Conservation (phyloP, 129 eudicot genomes). For the Cynara cardunculus region DNA sequence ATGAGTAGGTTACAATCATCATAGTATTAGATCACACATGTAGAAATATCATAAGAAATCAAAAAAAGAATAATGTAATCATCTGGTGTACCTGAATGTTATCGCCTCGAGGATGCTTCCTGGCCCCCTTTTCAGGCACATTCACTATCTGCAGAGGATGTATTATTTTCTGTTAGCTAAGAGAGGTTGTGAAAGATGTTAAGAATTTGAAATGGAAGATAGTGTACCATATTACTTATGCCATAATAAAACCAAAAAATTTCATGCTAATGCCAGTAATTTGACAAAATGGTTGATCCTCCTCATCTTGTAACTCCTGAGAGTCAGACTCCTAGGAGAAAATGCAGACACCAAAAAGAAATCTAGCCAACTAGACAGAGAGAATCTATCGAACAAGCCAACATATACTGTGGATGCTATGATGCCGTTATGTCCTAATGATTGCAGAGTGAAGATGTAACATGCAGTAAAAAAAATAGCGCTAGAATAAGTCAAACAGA, state of each 20-base stretch:
- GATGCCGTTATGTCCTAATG: not conserved
- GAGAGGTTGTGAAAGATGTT: not conserved
- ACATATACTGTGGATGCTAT: not conserved
- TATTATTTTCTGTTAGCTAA: conserved; percentile 4
- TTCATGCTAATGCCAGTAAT: not conserved
- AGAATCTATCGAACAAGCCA: not conserved
- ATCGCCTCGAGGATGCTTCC: conserved; percentile 96
- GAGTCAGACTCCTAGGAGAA: not conserved
- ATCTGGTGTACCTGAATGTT: conserved; percentile 61
- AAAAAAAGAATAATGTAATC: not conserved
- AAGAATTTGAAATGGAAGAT: not conserved
- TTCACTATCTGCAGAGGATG: conserved; percentile 63
- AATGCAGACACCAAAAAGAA: not conserved
- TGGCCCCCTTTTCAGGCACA: conserved; percentile 88
- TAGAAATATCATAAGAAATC: not conserved
- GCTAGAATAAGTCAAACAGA: not conserved
- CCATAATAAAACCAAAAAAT: not conserved
- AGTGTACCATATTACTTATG: not conserved
- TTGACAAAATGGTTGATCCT: not conserved
- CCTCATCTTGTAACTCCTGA: not conserved
- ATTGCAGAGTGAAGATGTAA: not conserved
- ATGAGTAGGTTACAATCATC: not conserved
- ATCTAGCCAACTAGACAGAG: not conserved
- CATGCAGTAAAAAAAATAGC: too few relatives aligned
- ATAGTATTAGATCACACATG: not conserved